phyloP scores from a whole-genome alignment of 371 early-diverging fungal species.

The Rhizopus stolonifer region DNA sequence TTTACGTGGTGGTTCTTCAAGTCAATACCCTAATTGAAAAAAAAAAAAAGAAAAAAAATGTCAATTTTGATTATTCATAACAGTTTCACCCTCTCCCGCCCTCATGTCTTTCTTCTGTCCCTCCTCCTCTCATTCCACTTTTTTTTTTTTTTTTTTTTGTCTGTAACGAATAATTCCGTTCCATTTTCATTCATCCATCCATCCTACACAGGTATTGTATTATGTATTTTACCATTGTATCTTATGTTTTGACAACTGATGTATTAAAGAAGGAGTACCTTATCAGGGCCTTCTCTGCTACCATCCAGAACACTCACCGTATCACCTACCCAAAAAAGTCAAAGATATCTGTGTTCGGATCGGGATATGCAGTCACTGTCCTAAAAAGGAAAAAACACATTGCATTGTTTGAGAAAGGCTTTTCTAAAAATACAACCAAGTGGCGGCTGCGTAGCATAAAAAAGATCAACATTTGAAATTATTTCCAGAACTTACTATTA shows the following conservation, averaged over 20 bases:
- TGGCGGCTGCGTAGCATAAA: too few relatives aligned
- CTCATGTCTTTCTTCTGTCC: background rate
- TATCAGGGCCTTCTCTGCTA: background rate
- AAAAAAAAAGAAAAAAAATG: too few relatives aligned
- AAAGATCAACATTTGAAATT: too few relatives aligned
- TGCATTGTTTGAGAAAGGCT: too few relatives aligned
- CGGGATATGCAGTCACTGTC: too few relatives aligned
- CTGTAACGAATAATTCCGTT: constrained; percentile 8
- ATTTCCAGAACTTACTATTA: too few relatives aligned
- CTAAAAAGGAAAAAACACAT: too few relatives aligned
- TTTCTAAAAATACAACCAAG: too few relatives aligned
- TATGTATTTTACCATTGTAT: constrained; percentile 25
- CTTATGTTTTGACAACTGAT: constrained; percentile 31
- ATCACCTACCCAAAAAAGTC: too few relatives aligned
- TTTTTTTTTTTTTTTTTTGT: background rate
- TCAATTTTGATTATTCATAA: too few relatives aligned
- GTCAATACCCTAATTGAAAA: constrained; percentile 86
- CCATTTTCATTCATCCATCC: constrained; percentile 28
- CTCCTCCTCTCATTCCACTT: background rate
- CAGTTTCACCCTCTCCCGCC: constrained; percentile 8
- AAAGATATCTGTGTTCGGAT: too few relatives aligned
- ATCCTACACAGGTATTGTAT: constrained; percentile 10
- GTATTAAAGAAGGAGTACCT: constrained; percentile 21
- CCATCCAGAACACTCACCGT: too few relatives aligned
- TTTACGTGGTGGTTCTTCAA: constrained; percentile 93